Conservation (phyloP, 176 grass and related monocot species). For the Oryza glumipatula region DNA sequence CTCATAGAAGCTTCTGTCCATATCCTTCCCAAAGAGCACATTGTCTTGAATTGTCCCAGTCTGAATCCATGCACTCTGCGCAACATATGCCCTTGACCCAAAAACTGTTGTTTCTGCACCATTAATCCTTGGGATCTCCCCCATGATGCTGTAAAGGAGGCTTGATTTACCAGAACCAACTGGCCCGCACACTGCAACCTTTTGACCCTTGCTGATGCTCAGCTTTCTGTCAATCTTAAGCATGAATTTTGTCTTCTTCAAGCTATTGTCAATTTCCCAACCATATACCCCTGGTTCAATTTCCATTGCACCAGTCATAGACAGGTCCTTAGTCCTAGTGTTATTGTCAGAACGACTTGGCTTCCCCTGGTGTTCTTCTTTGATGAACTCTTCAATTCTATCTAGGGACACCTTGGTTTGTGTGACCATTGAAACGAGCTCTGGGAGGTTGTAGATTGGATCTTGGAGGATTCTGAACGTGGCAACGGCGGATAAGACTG, state of each 20-base stretch:
- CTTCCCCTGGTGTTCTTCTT: conserved; percentile 60
- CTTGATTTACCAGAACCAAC: conserved; percentile 94
- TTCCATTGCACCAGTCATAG: conserved; percentile 39
- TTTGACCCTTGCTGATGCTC: conserved; percentile 59
- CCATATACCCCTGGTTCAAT: conserved; percentile 69
- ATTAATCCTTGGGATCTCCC: conserved; percentile 68
- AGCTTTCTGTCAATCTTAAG: conserved; percentile 71
- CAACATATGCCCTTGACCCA: conserved; percentile 69
- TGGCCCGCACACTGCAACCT: conserved; percentile 70
- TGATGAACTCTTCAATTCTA: conserved; percentile 79
- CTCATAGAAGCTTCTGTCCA: conserved; percentile 65
- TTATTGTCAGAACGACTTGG: conserved; percentile 17
- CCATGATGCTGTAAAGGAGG: conserved; percentile 75
- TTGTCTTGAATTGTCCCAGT: conserved; percentile 77
- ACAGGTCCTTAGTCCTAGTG: conserved; percentile 4
- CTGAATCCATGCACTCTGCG: conserved; percentile 80
- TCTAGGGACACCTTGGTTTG: conserved; percentile 86
- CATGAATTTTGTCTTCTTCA: conserved; percentile 54
- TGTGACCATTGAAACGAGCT: conserved; percentile 74
- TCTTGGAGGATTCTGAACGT: conserved; percentile 93
- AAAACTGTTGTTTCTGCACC: conserved; percentile 50
- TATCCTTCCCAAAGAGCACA: conserved; percentile 82
- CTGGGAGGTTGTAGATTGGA: conserved; percentile 86
- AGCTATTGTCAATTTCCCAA: conserved; percentile 61
- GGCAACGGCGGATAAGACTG: conserved; percentile 74